phyloP scores from a whole-genome alignment of 768 basidiomycete genomes.

The Kwoniella dendrophila region DNA sequence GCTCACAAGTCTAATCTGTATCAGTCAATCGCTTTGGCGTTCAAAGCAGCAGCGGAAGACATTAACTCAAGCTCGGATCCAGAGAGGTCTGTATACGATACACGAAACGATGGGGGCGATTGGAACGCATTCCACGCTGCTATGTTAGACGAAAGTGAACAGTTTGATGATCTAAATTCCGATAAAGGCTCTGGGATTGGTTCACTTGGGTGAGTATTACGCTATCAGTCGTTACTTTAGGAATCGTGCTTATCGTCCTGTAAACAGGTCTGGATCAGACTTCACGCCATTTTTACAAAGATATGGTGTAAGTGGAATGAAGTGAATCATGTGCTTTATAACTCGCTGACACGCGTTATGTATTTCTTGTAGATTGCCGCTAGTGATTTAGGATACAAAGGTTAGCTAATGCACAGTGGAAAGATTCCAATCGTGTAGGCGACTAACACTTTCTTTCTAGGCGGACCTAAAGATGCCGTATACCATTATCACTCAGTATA shows the following conservation, averaged over 20 bases:
- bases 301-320: slow-evolving; percentile 61
- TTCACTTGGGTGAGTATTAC: slow-evolving; percentile 63
- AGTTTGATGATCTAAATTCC: slow-evolving; percentile 29
- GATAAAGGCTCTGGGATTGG: slow-evolving; percentile 57
- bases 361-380: slow-evolving; percentile 45
- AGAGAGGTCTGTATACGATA: slow-evolving; percentile 77
- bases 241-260: not conserved
- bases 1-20: slow-evolving; percentile 6
- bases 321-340: not conserved
- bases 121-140: slow-evolving; percentile 54
- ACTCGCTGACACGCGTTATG: slow-evolving; percentile 1
- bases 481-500: slow-evolving; percentile 80
- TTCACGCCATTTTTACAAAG: slow-evolving; percentile 89
- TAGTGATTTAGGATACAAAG: slow-evolving; percentile 51
- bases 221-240: not conserved
- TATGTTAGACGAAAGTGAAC: slow-evolving; percentile 20
- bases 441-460: slow-evolving; percentile 9
- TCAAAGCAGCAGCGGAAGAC: slow-evolving; percentile 69
- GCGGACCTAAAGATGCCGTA: slow-evolving; percentile 55
- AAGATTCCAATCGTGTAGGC: not conserved
- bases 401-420: slow-evolving; percentile 19
- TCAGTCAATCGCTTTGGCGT: slow-evolving; percentile 71
- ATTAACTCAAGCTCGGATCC: slow-evolving; percentile 72
- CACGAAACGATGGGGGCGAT: slow-evolving; percentile 65
- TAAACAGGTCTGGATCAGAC: slow-evolving; percentile 71